Percentiles rank a stretch among this genome's conserved stretches.
Conservation (phyloP, 768 basidiomycete genomes). For the Clathrus columnatus region DNA sequence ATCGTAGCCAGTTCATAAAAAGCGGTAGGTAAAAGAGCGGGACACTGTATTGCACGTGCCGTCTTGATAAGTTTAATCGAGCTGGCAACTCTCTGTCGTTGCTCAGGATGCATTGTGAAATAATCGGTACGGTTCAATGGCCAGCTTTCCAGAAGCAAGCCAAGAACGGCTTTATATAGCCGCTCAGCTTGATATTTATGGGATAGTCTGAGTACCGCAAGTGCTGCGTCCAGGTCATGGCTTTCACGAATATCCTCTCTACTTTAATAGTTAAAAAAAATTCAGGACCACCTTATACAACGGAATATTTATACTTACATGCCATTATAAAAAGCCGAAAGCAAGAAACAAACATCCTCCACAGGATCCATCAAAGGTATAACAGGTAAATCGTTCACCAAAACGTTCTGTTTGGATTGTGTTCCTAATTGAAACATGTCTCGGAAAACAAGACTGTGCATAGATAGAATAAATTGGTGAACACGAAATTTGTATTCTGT, state of each 20-base stretch:
- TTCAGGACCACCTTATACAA: neutral
- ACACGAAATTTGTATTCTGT: constrained; percentile 1
- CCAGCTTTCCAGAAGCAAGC: neutral
- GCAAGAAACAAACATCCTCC: neutral
- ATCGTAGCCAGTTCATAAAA: constrained; percentile 1
- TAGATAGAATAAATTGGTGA: neutral
- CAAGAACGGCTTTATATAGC: neutral
- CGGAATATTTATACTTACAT: neutral
- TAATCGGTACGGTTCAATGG: neutral
- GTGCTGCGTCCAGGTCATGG: neutral
- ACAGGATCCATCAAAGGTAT: neutral
- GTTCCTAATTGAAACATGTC: neutral
- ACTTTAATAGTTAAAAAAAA: neutral
- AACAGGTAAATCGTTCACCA: neutral
- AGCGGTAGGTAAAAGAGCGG: neutral
- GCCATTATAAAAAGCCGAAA: neutral
- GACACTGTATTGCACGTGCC: neutral
- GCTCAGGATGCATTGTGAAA: neutral
- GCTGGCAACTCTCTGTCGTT: neutral
- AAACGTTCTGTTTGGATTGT: neutral
- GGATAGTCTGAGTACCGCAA: neutral
- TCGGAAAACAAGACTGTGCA: neutral
- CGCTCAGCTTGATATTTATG: neutral
- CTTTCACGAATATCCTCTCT: neutral
- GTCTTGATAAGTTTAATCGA: neutral